These are phyloP conservation scores for Epicoccum nigrum DNA, from an alignment of 2,329 filamentous ascomycete species.

Conservation along the genomic window DNA sequence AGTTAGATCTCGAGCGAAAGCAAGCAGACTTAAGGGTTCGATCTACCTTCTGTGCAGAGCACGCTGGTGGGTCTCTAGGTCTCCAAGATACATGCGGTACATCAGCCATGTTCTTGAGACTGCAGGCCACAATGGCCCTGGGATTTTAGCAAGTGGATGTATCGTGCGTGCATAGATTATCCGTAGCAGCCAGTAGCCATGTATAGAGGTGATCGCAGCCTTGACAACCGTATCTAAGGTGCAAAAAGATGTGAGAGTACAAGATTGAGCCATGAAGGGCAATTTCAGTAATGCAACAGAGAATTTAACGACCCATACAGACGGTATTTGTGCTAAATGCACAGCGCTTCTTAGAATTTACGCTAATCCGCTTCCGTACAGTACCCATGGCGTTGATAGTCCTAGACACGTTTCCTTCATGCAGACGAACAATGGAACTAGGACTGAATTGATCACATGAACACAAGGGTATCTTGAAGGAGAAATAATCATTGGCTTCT, in stretches of 20 bases:
- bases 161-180: constrained; percentile 20
- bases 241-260: no score
- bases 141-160: constrained; percentile 27
- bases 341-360: neutral
- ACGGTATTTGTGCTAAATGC: neutral
- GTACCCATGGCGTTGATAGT: no score
- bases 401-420: no score
- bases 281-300: neutral
- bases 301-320: neutral
- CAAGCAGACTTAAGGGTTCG: no score
- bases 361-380: no score
- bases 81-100: constrained; percentile 26
- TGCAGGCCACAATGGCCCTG: constrained; percentile 29
- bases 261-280: neutral
- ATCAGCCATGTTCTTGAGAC: constrained; percentile 34
- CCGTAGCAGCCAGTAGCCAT: constrained; percentile 20
- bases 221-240: neutral
- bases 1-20: no score
- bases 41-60: constrained; percentile 16
- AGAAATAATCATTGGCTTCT: no score
- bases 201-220: neutral
- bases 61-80: constrained; percentile 23
- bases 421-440: no score
- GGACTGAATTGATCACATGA: no score
- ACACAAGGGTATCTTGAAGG: no score